Percentiles rank a stretch among this genome's conserved stretches.
phyloP scores from a whole-genome alignment of 2,329 filamentous ascomycete species.

The Alternaria metachromatica region DNA sequence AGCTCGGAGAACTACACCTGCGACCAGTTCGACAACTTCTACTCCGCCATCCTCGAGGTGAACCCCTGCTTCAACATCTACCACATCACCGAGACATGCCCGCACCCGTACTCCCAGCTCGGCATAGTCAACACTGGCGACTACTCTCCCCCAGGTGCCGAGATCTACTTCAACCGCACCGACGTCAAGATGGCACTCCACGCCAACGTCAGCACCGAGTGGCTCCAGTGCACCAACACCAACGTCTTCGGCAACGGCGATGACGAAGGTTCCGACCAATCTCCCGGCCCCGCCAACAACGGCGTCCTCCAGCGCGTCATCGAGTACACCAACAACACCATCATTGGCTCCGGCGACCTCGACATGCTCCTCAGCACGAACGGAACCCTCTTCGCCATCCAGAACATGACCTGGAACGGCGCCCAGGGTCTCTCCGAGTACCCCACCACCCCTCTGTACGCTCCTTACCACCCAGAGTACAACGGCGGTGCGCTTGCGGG shows the following conservation, averaged over 20 bases:
- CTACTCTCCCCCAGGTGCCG: conserved; percentile 49
- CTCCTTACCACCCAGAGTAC: conserved; percentile 54
- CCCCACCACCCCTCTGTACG: conserved; percentile 52
- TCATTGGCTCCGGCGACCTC: conserved; percentile 58
- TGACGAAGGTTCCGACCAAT: conserved; percentile 40
- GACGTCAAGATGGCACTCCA: conserved; percentile 60
- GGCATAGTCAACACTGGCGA: conserved; percentile 49
- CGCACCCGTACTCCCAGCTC: conserved; percentile 48
- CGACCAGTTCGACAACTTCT: conserved; percentile 51
- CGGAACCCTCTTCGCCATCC: conserved; percentile 59
- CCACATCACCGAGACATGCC: conserved; percentile 56
- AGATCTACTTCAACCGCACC: conserved; percentile 60
- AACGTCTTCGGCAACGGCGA: conserved; percentile 52
- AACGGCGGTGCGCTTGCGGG: conserved; percentile 50
- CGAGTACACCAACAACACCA: conserved; percentile 59
- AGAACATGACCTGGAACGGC: conserved; percentile 63
- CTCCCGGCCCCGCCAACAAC: conserved; percentile 48
- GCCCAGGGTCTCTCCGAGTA: conserved; percentile 54
- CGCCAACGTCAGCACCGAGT: conserved; percentile 53
- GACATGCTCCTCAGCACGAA: conserved; percentile 60
- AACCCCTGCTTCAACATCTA: conserved; percentile 62
- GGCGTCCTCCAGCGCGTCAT: conserved; percentile 58
- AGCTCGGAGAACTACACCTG: conserved; percentile 38
- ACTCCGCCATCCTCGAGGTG: conserved; percentile 48
- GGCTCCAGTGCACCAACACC: conserved; percentile 50